Conservation (phyloP, 2,329 filamentous ascomycete genomes). For the Coleophoma cylindrospora region DNA sequence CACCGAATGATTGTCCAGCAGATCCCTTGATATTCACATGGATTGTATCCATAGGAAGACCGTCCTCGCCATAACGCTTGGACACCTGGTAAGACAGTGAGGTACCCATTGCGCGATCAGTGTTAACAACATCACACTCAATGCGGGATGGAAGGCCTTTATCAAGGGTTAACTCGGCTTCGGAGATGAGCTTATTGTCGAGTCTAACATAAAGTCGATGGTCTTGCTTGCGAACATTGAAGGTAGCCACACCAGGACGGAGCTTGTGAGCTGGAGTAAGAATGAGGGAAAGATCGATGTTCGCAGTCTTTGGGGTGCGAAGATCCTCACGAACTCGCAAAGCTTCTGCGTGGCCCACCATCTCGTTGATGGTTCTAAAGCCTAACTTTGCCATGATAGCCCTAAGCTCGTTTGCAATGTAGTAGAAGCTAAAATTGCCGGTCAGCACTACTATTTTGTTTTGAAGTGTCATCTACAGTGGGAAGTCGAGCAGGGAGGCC, state of each 20-base stretch:
- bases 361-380: slow-evolving; percentile 93
- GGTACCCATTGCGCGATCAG: slow-evolving; percentile 87
- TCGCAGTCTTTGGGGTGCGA: slow-evolving; percentile 81
- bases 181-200: slow-evolving; percentile 95
- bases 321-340: slow-evolving; percentile 85
- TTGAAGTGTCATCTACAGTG: too few species aligned
- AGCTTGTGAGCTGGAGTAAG: slow-evolving; percentile 94
- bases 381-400: slow-evolving; percentile 96
- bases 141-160: slow-evolving; percentile 91
- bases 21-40: slow-evolving; percentile 96
- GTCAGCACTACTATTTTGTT: too few species aligned
- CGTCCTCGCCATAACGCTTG: slow-evolving; percentile 83
- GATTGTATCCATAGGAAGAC: slow-evolving; percentile 86
- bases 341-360: slow-evolving; percentile 89
- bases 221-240: slow-evolving; percentile 97
- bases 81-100: slow-evolving; percentile 95
- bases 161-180: slow-evolving; percentile 90
- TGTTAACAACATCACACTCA: slow-evolving; percentile 95
- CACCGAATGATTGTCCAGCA: slow-evolving; percentile 93
- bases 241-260: slow-evolving; percentile 88
- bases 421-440: slow-evolving; percentile 50
- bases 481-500: too few species aligned
- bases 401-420: slow-evolving; percentile 90
- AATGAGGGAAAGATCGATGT: slow-evolving; percentile 89
- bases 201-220: slow-evolving; percentile 88